These are phyloP conservation scores for Stachybotrys chartarum DNA, from an alignment of 2,329 filamentous ascomycete species.

Conservation along the genomic window DNA sequence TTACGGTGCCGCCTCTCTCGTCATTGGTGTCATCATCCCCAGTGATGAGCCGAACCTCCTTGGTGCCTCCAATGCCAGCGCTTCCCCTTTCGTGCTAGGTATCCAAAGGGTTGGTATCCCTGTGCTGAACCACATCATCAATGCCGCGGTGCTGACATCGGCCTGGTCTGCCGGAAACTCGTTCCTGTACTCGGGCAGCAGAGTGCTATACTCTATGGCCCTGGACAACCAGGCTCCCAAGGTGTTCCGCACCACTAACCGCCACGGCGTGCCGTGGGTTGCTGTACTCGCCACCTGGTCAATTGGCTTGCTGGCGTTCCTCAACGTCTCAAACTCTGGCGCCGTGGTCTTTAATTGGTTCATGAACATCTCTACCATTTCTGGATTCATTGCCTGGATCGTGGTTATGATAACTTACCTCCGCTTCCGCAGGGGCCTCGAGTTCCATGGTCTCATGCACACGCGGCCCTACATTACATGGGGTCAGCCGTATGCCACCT, in stretches of 20 bases:
- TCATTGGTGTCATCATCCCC: slow-evolving; percentile 56
- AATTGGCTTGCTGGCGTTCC: slow-evolving; percentile 60
- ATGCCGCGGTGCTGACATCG: slow-evolving; percentile 59
- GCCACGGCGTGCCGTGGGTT: slow-evolving; percentile 52
- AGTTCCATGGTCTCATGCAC: slow-evolving; percentile 40
- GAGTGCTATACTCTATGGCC: slow-evolving; percentile 63
- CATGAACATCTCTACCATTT: slow-evolving; percentile 60
- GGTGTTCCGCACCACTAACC: slow-evolving; percentile 52
- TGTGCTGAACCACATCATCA: slow-evolving; percentile 58
- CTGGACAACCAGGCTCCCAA: slow-evolving; percentile 58
- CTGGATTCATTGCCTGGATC: slow-evolving; percentile 54
- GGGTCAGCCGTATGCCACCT: slow-evolving; percentile 58
- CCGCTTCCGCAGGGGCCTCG: slow-evolving; percentile 51
- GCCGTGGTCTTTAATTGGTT: slow-evolving; percentile 65
- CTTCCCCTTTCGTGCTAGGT: slow-evolving; percentile 62
- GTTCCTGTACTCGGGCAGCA: slow-evolving; percentile 59
- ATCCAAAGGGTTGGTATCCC: slow-evolving; percentile 59
- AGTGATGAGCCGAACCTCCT: slow-evolving; percentile 58
- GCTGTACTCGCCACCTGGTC: slow-evolving; percentile 47
- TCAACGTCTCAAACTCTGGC: slow-evolving; percentile 58
- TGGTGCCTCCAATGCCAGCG: slow-evolving; percentile 46
- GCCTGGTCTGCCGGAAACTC: slow-evolving; percentile 57
- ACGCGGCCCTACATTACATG: slow-evolving; percentile 44
- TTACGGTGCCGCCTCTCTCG: slow-evolving; percentile 54
- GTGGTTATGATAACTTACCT: slow-evolving; percentile 52